Conservation (phyloP, 441 rosid species). For the Lepidium campestre region DNA sequence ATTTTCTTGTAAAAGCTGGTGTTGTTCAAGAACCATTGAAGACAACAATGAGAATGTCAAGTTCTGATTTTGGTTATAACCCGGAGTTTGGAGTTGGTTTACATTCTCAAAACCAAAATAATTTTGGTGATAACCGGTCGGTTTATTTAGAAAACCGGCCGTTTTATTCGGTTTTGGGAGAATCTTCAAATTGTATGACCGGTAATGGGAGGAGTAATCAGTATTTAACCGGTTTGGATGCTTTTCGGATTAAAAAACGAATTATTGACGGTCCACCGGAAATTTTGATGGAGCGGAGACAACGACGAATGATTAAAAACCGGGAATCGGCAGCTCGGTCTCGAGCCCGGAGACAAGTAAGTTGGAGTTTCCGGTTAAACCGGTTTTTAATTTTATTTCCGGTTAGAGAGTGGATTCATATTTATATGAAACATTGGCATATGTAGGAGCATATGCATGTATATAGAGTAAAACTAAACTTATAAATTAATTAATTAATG, state of each 20-base stretch:
- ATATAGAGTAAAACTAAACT: too few relatives aligned
- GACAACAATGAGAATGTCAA: constrained; percentile 13
- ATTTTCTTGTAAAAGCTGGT: constrained; percentile 59
- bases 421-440: neutral
- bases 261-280: constrained; percentile 64
- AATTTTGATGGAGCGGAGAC: constrained; percentile 71
- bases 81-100: constrained; percentile 15
- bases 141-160: constrained; percentile 6
- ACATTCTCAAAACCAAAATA: constrained; percentile 2
- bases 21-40: constrained; percentile 46
- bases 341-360: constrained; percentile 90
- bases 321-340: constrained; percentile 91
- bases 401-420: neutral
- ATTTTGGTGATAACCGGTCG: constrained; percentile 15
- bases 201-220: constrained; percentile 33
- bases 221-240: constrained; percentile 25
- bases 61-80: constrained; percentile 18
- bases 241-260: constrained; percentile 43
- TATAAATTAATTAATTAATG: too few relatives aligned
- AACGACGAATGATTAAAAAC: constrained; percentile 87
- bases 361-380: neutral
- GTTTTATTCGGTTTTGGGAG: constrained; percentile 30
- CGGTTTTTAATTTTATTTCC: neutral
- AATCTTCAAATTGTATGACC: constrained; percentile 26
- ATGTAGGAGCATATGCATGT: too few relatives aligned